These are phyloP conservation scores for Leccinum fibrillosum DNA, from an alignment of 768 basidiomycete genomes.

Conservation along the genomic window DNA sequence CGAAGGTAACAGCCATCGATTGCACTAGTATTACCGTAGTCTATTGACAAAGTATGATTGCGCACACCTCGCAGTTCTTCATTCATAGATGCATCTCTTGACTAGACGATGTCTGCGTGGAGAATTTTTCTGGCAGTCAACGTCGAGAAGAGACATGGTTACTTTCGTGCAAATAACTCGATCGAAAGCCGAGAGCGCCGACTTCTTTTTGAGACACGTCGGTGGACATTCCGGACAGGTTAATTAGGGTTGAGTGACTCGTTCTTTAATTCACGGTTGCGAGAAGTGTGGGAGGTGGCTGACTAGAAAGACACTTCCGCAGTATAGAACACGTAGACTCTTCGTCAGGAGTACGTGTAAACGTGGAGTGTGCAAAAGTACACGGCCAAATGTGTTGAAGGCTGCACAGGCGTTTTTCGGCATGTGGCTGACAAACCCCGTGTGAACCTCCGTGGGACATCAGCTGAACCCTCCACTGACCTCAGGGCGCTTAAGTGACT, in stretches of 20 bases:
- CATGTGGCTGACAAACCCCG: too few species aligned
- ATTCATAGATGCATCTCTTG: neutral
- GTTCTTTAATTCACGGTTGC: neutral
- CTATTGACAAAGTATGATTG: neutral
- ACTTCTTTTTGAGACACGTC: neutral
- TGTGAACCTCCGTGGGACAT: too few species aligned
- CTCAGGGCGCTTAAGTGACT: too few species aligned
- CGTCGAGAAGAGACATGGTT: neutral
- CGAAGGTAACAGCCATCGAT: neutral
- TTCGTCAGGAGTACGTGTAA: constrained; percentile 10
- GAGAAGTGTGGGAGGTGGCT: neutral
- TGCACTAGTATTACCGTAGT: neutral
- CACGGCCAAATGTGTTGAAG: too few species aligned
- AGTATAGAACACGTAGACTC: constrained; percentile 18
- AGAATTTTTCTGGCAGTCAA: neutral
- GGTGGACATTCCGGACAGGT: neutral
- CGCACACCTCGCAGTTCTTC: neutral
- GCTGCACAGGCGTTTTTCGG: too few species aligned
- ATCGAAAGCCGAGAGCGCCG: neutral
- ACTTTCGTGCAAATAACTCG: neutral
- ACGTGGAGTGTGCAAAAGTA: neutral
- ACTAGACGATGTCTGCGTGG: neutral
- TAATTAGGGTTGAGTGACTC: neutral
- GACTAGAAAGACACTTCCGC: neutral
- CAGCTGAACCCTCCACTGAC: too few species aligned